A percentile compares a stretch with the other conserved stretches of the same genome.
These are phyloP conservation scores for Leccinum sublutescens DNA, from an alignment of 768 basidiomycete species.

Conservation along the genomic window DNA sequence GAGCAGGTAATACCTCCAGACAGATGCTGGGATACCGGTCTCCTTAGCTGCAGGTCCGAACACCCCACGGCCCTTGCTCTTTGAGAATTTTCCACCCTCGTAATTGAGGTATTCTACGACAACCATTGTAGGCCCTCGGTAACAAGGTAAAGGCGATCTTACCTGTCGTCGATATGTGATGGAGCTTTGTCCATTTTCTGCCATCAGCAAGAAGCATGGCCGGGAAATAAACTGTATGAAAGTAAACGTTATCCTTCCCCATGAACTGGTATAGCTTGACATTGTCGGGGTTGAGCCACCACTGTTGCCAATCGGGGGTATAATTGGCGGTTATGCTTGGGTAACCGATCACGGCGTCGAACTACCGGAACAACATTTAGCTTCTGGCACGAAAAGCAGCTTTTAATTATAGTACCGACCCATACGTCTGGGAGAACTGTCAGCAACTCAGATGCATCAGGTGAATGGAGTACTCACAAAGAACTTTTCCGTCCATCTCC, in stretches of 20 bases:
- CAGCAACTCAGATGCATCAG: slow-evolving; percentile 4
- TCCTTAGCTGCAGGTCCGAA: slow-evolving; percentile 94
- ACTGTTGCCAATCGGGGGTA: slow-evolving; percentile 90
- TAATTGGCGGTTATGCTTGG: slow-evolving; percentile 96
- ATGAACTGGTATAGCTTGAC: slow-evolving; percentile 97
- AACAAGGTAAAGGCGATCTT: slow-evolving; percentile 15
- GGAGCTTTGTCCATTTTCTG: slow-evolving; percentile 88
- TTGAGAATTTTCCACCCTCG: slow-evolving; percentile 98
- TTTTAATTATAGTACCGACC: slow-evolving; percentile 49
- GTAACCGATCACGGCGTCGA: slow-evolving; percentile 96
- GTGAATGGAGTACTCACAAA: slow-evolving; percentile 62
- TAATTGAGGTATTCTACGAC: slow-evolving; percentile 90
- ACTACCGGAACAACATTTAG: slow-evolving; percentile 46
- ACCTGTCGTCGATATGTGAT: slow-evolving; percentile 96
- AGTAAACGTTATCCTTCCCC: slow-evolving; percentile 99
- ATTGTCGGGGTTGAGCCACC: slow-evolving; percentile 94
- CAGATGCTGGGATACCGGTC: slow-evolving; percentile 89
- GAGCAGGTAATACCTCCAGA: slow-evolving; percentile 96
- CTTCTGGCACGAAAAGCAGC: background rate
- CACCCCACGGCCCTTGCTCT: slow-evolving; percentile 94
- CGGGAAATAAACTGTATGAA: slow-evolving; percentile 96
- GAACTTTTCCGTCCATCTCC: slow-evolving; percentile 91
- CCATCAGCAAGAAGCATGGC: slow-evolving; percentile 87
- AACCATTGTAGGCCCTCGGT: background rate
- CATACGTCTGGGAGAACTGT: slow-evolving; percentile 69